Base-by-base conservation (phyloP, 495 filamentous ascomycete species). In the Neurospora sp. region DNA sequence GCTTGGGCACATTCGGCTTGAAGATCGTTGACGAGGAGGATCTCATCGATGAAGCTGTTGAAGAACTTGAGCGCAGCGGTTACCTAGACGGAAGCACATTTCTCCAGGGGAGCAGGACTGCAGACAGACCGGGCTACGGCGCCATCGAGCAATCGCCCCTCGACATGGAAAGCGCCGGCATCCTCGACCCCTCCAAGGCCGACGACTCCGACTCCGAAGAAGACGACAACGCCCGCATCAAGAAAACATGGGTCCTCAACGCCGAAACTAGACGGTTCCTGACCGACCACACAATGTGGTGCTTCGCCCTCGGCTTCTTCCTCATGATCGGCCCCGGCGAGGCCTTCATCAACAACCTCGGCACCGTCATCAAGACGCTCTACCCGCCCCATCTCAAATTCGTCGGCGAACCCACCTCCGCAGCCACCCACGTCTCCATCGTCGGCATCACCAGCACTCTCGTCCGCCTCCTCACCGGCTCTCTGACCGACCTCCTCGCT, bases 281-380 rank as follows among this genome's bases (percentile, higher is more conserved):
- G 39, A 84, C 85, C 45, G 96, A 99, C 74, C 89, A 87, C 72
- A 96, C 93, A 12, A 97, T 98, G 95, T 98, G 96, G 96, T 92
- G 87, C 83, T 89, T 99, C 72, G 93, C 94, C 0, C 80, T 90
- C 3, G 96, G 95, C 31, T 96, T 99, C 83, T 97, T 98, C 86
- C 86, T 98, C 74, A 92, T 96, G 73, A 93, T 92, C 69, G 96
- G 96, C 4, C 94, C 96, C 0, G 94, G 95, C 22, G 96, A 99
- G 84, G 91, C 94, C 9, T 99, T 97, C 81, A 94, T 98, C 77
- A 99, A 98, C 83, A 99, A 99, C 75, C 87, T 99, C 68, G 96
- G 96, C 59, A 97, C 95, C 27, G 90, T 99, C 72, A 93, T 97
- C 77, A 90, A 91, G 73, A 94, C 96, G 2, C 84, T 98, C 10